Evolutionary conservation across 2,329 filamentous ascomycete genomes (phyloP), one percentile per base, ranked within the genome.

Genomic region (Elsinoe perseae): DNA sequence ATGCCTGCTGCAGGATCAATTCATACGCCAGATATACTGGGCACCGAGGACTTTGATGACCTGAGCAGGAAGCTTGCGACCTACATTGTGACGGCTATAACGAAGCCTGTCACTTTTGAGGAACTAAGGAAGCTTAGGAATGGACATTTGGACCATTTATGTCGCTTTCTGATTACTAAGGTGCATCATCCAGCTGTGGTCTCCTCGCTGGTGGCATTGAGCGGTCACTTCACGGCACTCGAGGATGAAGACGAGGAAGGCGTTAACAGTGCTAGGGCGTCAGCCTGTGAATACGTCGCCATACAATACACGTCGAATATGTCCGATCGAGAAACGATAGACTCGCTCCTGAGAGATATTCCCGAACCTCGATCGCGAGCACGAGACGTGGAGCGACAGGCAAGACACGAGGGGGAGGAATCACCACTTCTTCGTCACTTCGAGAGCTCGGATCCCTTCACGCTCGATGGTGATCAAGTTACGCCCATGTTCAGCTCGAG

Each of bases 241-340:
- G 84, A 86, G 60, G 75, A 75, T 48, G 76, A 78, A 50, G 75
- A 77, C 53, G 79, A 86, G 57, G 80, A 81, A 58, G 82, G 83
- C 3, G 72, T 91, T 28, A 81, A 83, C 57, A 80, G 86, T 57
- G 80, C 85, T 12, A 79, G 87, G 55, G 85, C 85, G 18, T 81
- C 82, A 65, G 86, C 85, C 25, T 91, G 87, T 65, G 87, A 92
- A 72, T 86, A 89, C 59, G 85, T 89, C 12, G 87, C 87, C 34
- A 90, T 86, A 85, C 80, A 87, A 36, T 89, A 89, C 63, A 74
- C 91, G 32, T 82, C 82, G 14, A 82, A 82, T 56, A 73, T 90
- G 28, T 84, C 84, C 1, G 85, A 89, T 65, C 75, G 82, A 21
- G 87, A 91, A 64, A 83, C 83, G 7, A 84, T 92, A 23, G 82